Conservation (phyloP, 2,329 filamentous ascomycete genomes). For the Orbilia blumenaviensis region DNA sequence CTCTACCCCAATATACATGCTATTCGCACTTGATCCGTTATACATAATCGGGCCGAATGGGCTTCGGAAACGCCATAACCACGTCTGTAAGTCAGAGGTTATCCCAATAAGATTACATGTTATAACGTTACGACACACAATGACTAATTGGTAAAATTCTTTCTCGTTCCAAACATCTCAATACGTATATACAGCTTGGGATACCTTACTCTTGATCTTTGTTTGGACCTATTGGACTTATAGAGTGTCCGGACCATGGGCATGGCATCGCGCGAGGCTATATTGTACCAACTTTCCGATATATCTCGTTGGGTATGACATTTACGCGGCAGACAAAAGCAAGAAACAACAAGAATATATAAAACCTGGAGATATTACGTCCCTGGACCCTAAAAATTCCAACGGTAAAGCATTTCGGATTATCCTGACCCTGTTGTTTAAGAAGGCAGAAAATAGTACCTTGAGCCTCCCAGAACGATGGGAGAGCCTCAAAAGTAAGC, state of each 20-base stretch:
- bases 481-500: not conserved
- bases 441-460: not conserved
- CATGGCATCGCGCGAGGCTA: not conserved
- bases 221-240: not conserved
- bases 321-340: not conserved
- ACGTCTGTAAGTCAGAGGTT: not conserved
- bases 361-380: not conserved
- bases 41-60: conserved; percentile 9
- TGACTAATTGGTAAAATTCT: not conserved
- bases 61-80: not conserved
- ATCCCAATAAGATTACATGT: not conserved
- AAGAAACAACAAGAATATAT: not conserved
- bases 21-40: not conserved
- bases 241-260: not conserved
- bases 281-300: conserved; percentile 1
- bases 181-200: not conserved
- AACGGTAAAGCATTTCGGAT: not conserved
- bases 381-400: not conserved
- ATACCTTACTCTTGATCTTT: not conserved
- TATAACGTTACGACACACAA: not conserved
- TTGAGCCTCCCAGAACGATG: not conserved
- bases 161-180: not conserved
- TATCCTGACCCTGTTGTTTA: not conserved
- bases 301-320: not conserved
- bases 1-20: conserved; percentile 12